Conservation (phyloP, 192 early-diverging fungal genomes). For the Gamsiella multidivaricata region DNA sequence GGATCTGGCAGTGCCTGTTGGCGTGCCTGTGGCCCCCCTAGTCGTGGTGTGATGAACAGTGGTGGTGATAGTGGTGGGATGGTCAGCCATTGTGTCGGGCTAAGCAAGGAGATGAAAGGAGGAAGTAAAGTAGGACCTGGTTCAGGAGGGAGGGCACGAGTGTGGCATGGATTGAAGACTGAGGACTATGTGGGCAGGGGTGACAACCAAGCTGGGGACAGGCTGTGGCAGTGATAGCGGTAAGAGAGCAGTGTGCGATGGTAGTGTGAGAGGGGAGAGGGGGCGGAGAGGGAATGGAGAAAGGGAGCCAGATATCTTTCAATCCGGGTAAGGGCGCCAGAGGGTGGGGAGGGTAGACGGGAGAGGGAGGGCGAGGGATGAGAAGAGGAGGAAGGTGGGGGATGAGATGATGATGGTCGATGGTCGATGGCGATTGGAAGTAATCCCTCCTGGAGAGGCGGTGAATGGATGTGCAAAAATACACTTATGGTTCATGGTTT, state of each 20-base stretch:
- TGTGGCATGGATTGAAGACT: background rate
- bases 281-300: background rate
- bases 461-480: background rate
- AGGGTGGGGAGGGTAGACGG: background rate
- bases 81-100: slow-evolving; percentile 29
- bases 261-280: background rate
- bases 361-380: background rate
- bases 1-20: background rate
- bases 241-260: too few relatives aligned
- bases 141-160: background rate
- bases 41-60: slow-evolving; percentile 11
- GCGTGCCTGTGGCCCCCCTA: background rate
- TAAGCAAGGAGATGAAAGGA: background rate
- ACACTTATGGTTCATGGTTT: background rate
- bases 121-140: background rate
- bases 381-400: background rate
- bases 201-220: too few relatives aligned
- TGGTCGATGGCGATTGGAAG: background rate
- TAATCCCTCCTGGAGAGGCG: background rate
- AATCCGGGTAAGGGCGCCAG: slow-evolving; percentile 43
- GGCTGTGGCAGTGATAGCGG: too few relatives aligned
- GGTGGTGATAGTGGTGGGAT: slow-evolving; percentile 5
- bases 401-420: slow-evolving; percentile 1
- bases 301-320: slow-evolving; percentile 47
- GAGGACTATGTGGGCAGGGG: background rate